Conservation (phyloP, 257 asterid species). For the Solanum pinnatisectum region DNA sequence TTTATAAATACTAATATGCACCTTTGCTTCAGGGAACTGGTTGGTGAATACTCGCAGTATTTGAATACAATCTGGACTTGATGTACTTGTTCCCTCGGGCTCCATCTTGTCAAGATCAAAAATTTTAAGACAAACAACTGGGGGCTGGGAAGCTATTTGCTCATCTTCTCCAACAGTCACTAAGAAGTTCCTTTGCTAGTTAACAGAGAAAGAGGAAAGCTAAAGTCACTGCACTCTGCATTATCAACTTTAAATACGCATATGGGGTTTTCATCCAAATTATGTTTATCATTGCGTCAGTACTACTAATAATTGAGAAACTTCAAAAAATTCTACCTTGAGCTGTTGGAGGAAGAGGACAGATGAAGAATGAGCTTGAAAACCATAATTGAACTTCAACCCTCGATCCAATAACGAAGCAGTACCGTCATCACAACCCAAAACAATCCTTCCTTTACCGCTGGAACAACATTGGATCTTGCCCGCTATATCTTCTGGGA, state of each 20-base stretch:
- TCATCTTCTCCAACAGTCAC: constrained; percentile 93
- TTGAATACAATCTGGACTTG: constrained; percentile 77
- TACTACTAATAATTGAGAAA: background rate
- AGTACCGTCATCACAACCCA: constrained; percentile 67
- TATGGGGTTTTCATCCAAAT: background rate
- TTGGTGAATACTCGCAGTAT: constrained; percentile 72
- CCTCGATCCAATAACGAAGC: constrained; percentile 78
- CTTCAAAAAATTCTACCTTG: constrained; percentile 32
- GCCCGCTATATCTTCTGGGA: constrained; percentile 49
- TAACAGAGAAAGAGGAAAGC: constrained; percentile 5
- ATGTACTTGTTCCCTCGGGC: constrained; percentile 70
- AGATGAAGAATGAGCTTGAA: constrained; percentile 79
- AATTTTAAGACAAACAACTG: constrained; percentile 65
- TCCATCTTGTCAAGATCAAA: constrained; percentile 82
- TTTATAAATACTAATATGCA: constrained; percentile 1
- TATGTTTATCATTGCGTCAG: background rate
- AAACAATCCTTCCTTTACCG: constrained; percentile 71
- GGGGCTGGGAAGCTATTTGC: constrained; percentile 58
- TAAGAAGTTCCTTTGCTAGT: constrained; percentile 82
- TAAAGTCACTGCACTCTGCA: background rate
- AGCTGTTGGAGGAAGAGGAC: constrained; percentile 90
- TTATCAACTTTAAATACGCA: background rate
- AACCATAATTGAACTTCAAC: constrained; percentile 62
- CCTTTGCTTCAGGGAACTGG: constrained; percentile 94
- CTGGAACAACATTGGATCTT: constrained; percentile 68